Percentiles rank a stretch among this genome's conserved stretches.
Evolutionary conservation across 2,329 filamentous ascomycete species (phyloP).

Genomic region (Corniculantispora saksenae): DNA sequence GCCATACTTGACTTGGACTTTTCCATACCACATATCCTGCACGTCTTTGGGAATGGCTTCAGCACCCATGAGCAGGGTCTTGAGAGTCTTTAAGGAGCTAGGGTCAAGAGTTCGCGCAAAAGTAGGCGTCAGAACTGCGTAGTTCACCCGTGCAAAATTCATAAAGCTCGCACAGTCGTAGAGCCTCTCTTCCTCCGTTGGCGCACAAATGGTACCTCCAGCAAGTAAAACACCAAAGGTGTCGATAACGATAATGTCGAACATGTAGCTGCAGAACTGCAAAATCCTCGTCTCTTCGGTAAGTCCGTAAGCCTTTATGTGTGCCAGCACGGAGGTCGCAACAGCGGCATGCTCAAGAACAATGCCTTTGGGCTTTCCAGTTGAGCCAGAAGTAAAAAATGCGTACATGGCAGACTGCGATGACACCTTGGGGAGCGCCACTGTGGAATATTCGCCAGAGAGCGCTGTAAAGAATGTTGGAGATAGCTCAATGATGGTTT

Average conservation of each 20-base stretch:
- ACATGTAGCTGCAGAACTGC: conserved; percentile 18
- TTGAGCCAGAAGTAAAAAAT: conserved; percentile 56
- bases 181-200: conserved; percentile 16
- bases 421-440: neutral
- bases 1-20: neutral
- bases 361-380: conserved; percentile 53
- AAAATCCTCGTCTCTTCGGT: neutral
- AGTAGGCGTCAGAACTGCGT: conserved; percentile 3
- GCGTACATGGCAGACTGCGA: conserved; percentile 29
- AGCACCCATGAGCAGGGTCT: neutral
- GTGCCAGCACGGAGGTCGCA: conserved; percentile 17
- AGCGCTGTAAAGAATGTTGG: conserved; percentile 4
- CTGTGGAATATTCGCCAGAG: neutral
- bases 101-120: conserved; percentile 1
- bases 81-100: neutral
- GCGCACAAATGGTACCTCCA: conserved; percentile 17
- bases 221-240: neutral
- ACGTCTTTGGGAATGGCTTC: neutral
- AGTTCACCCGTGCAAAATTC: conserved; percentile 19
- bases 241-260: conserved; percentile 16
- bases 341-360: conserved; percentile 31
- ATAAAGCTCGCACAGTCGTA: conserved; percentile 16
- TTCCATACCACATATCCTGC: neutral
- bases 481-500: neutral
- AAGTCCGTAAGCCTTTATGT: neutral